phyloP scores from a whole-genome alignment of 2,329 filamentous ascomycete species.

The Magnaporthiopsis rhizophila region DNA sequence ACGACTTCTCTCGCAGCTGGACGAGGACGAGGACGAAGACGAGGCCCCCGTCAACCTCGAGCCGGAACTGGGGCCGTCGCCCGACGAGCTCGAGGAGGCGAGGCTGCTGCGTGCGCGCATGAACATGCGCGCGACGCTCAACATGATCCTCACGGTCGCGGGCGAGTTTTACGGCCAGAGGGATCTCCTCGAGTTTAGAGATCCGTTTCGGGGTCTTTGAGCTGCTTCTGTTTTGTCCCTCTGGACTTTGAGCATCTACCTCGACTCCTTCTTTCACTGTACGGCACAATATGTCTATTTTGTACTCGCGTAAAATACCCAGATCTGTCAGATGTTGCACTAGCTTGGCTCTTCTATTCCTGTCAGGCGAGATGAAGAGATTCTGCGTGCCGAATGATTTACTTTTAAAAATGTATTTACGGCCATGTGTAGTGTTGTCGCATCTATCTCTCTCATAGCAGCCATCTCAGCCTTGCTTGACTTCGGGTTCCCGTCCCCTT shows the following conservation, averaged over 20 bases:
- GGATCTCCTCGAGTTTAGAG: constrained; percentile 71
- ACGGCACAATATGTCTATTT: too few relatives aligned
- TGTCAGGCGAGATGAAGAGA: neutral
- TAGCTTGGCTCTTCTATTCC: neutral
- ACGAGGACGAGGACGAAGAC: constrained; percentile 12
- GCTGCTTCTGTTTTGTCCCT: too few relatives aligned
- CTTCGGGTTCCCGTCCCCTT: too few relatives aligned
- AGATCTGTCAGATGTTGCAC: neutral
- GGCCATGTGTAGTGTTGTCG: neutral
- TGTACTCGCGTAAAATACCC: neutral
- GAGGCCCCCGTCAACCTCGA: constrained; percentile 7
- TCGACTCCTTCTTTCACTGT: too few relatives aligned
- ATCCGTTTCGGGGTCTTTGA: constrained; percentile 46
- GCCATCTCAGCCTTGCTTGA: neutral
- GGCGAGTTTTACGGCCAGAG: constrained; percentile 86
- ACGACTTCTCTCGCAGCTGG: constrained; percentile 38
- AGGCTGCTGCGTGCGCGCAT: constrained; percentile 28
- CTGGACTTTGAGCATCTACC: too few relatives aligned
- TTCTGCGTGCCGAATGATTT: neutral
- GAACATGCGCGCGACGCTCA: constrained; percentile 64
- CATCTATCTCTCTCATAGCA: neutral
- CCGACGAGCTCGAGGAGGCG: constrained; percentile 18
- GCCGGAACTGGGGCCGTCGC: constrained; percentile 8
- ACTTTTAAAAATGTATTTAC: neutral
- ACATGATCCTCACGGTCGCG: constrained; percentile 84